Base-by-base conservation (phyloP, 192 early-diverging fungal species). In the Mortierella antarctica region DNA sequence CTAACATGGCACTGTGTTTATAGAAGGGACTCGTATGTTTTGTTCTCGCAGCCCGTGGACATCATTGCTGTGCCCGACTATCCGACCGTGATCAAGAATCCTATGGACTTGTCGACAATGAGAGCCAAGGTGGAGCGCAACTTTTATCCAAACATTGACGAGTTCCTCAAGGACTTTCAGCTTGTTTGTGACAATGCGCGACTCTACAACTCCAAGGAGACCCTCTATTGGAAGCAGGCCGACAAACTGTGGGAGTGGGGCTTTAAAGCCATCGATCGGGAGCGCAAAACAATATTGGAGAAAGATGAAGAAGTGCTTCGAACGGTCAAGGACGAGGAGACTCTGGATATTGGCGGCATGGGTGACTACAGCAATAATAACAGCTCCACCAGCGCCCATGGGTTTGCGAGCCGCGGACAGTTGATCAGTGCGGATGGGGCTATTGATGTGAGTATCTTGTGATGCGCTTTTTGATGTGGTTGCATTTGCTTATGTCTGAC, bases 31-130 rank as follows among this genome's bases (percentile, higher is more conserved):
- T 87, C 84, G 0, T 98, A 98, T 83, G 94, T 91, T 1, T 93
- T 96, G 66, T 98, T 98, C 65, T 73, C 92, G 7, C 89, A 92
- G 51, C 96, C 96, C 0, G 96, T 98, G 5, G 92, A 97, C 71
- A 91, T 92, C 13, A 70, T 57, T 1, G 65, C 88, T 1, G 92
- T 97, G 10, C 74, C 91, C 0, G 96, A 98, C 65, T 98, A 98
- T 81, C 79, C 92, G 7, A 84, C 75, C 7, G 88, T 96, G 3
- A 92, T 98, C 60, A 91, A 89, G 52, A 69, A 86, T 12, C 96
- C 96, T 10, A 98, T 98, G 96, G 96, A 98, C 67, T 88, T 98
- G 67, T 92, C 92, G 11, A 96, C 96, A 6, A 96, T 98, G 92
- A 84, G 88, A 63, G 71, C 86, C 49, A 97, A 96, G 73, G 83